A percentile compares a stretch with the other conserved stretches of the same genome.
Evolutionary conservation across 169 alveolate species (phyloP).

Genomic region (Plasmodium malariae): DNA sequence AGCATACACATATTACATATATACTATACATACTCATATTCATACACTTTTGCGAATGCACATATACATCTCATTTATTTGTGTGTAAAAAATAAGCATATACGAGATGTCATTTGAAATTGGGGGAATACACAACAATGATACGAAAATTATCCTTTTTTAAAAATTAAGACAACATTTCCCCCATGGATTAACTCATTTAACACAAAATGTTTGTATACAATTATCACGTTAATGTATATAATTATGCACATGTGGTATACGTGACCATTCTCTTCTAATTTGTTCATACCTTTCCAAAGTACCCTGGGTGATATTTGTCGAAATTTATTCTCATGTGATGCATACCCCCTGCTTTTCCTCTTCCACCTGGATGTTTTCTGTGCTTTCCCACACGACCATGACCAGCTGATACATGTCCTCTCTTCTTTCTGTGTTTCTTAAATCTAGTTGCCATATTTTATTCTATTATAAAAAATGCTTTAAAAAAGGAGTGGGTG

Average conservation of each 20-base stretch:
- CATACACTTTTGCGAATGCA: background rate
- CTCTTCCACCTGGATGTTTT: slow-evolving; percentile 99
- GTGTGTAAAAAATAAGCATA: no score
- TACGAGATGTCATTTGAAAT: no score
- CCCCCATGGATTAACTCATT: no score
- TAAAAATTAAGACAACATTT: no score
- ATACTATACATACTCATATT: background rate
- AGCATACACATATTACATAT: no score
- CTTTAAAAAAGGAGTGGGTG: background rate
- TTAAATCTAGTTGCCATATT: slow-evolving; percentile 93
- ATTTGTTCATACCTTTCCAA: slow-evolving; percentile 93
- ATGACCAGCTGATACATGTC: slow-evolving; percentile 99
- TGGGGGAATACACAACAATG: no score
- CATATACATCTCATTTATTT: background rate
- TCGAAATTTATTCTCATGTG: slow-evolving; percentile 97
- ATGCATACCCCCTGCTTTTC: slow-evolving; percentile 98
- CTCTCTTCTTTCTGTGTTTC: slow-evolving; percentile 98
- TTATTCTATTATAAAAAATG: background rate
- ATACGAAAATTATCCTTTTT: no score
- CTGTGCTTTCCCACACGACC: slow-evolving; percentile 99
- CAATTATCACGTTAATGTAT: no score
- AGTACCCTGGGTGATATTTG: slow-evolving; percentile 99
- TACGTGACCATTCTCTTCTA: background rate
- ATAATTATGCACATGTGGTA: background rate
- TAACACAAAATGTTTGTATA: no score